These are phyloP conservation scores for Fusarium annulatum DNA, from an alignment of 2,329 filamentous ascomycete genomes.

Conservation along the genomic window DNA sequence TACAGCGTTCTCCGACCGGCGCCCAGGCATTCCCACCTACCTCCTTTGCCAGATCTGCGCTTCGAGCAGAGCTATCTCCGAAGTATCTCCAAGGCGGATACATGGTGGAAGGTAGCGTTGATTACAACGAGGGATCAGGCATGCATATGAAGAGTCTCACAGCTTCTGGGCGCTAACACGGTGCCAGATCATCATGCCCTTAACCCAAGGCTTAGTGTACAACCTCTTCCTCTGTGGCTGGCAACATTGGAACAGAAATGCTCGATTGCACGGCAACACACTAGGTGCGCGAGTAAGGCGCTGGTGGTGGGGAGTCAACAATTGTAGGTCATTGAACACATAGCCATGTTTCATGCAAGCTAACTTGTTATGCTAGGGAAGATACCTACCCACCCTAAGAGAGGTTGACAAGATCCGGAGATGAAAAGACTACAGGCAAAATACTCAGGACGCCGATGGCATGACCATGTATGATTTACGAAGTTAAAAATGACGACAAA, in stretches of 20 bases:
- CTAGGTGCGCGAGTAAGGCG: conserved; percentile 81
- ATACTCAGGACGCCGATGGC: neutral
- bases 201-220: conserved; percentile 90
- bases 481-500: neutral
- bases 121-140: conserved; percentile 94
- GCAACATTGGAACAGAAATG: conserved; percentile 87
- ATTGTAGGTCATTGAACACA: conserved; percentile 58
- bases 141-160: conserved; percentile 34
- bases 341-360: neutral
- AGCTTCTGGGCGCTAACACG: neutral
- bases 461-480: neutral
- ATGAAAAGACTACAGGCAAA: neutral
- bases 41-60: conserved; percentile 84
- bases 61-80: conserved; percentile 99
- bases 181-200: conserved; percentile 80
- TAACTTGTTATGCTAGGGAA: conserved; percentile 59
- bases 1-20: conserved; percentile 70
- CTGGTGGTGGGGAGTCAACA: conserved; percentile 97
- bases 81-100: conserved; percentile 83
- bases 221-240: conserved; percentile 87
- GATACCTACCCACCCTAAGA: conserved; percentile 60
- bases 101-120: conserved; percentile 81
- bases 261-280: conserved; percentile 79
- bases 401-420: conserved; percentile 1
- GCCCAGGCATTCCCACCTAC: conserved; percentile 60